These are phyloP conservation scores for Malassezia yamatoensis DNA, from an alignment of 1,284 basidiomycete genomes.

Conservation along the genomic window DNA sequence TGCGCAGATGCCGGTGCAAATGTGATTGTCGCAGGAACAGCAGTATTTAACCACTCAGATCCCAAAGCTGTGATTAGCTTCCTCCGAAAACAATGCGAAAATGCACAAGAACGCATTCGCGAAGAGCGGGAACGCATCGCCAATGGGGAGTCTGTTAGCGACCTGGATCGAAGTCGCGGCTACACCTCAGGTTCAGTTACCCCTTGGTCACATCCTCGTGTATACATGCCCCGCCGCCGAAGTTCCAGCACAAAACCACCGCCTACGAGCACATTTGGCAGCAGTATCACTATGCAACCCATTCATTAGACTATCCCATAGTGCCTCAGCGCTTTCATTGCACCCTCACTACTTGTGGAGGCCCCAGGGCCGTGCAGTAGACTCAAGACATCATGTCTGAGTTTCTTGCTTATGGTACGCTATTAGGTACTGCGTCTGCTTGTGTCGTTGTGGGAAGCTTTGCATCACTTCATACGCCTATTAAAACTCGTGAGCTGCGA, in stretches of 20 bases:
- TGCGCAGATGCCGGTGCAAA: conserved; percentile 81
- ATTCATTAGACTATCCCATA: background rate
- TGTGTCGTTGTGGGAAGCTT: conserved; percentile 36
- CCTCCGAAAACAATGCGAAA: conserved; percentile 33
- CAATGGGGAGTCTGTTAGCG: conserved; percentile 26
- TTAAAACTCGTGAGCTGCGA: conserved; percentile 27
- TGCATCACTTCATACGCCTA: conserved; percentile 36
- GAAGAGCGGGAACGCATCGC: conserved; percentile 35
- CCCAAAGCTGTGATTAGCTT: conserved; percentile 55
- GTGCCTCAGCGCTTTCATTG: background rate
- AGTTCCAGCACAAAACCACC: background rate
- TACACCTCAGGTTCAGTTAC: conserved; percentile 7
- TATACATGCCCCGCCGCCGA: conserved; percentile 7
- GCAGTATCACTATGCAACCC: conserved; percentile 5
- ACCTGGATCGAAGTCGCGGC: conserved; percentile 22
- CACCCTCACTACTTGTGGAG: background rate
- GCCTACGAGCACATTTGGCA: background rate
- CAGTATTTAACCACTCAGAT: conserved; percentile 73
- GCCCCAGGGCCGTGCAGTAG: background rate
- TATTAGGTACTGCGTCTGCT: background rate
- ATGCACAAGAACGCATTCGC: conserved; percentile 41
- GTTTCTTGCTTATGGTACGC: conserved; percentile 27
- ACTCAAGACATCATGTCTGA: conserved; percentile 11
- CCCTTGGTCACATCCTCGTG: conserved; percentile 12
- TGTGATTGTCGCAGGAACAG: conserved; percentile 94